These are phyloP conservation scores for Ceratocystis lukuohia DNA, from an alignment of 2,329 filamentous ascomycete species.

Conservation along the genomic window DNA sequence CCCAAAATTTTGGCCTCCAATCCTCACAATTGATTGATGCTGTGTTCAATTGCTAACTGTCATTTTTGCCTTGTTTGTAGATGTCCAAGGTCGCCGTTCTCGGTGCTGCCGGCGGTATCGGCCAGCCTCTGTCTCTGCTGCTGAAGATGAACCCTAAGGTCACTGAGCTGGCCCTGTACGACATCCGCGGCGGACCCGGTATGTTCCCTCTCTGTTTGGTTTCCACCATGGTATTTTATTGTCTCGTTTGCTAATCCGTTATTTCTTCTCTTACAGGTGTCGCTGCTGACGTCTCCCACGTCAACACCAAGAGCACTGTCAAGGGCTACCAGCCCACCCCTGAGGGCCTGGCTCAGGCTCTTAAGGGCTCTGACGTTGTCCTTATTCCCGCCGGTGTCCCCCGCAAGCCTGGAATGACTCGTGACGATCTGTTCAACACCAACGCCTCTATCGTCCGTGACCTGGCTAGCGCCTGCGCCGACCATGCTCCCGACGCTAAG, in stretches of 20 bases:
- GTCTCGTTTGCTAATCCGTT: constrained; percentile 1
- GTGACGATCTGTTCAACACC: constrained; percentile 99
- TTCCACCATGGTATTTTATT: background rate
- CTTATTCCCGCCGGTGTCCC: constrained; percentile 97
- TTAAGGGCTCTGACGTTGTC: constrained; percentile 84
- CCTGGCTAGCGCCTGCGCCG: constrained; percentile 85
- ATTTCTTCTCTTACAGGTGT: constrained; percentile 51
- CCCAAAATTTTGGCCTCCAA: background rate
- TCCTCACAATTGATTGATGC: background rate
- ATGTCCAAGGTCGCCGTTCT: constrained; percentile 95
- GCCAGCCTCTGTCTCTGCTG: constrained; percentile 92
- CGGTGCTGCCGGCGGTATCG: constrained; percentile 94
- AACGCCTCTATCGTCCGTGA: constrained; percentile 99
- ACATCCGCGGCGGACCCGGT: constrained; percentile 91
- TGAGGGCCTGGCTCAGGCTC: constrained; percentile 59
- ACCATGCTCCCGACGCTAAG: constrained; percentile 81
- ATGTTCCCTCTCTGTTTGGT: constrained; percentile 29
- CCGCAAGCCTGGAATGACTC: constrained; percentile 98
- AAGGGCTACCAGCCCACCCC: constrained; percentile 73
- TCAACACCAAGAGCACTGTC: constrained; percentile 97
- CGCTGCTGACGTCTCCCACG: constrained; percentile 93
- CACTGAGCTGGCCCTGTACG: constrained; percentile 87
- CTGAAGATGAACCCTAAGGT: constrained; percentile 98
- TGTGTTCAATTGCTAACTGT: background rate
- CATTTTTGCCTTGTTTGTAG: constrained; percentile 34